phyloP scores from a whole-genome alignment of 164 flowering plant species.

The Santalum album region DNA sequence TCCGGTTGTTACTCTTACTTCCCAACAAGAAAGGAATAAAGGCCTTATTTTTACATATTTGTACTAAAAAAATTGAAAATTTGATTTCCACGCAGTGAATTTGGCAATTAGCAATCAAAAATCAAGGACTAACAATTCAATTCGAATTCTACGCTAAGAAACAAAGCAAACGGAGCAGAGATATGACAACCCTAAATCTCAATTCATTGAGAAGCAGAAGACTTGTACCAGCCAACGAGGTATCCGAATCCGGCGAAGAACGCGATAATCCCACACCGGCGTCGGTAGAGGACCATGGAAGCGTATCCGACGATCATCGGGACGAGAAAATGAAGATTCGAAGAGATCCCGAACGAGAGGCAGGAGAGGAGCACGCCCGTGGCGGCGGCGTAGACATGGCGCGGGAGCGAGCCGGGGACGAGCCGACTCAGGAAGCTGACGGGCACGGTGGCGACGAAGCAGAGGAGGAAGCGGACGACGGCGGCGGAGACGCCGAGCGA shows the following conservation, averaged over 20 bases:
- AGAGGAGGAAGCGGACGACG: constrained; percentile 77
- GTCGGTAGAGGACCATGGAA: constrained; percentile 67
- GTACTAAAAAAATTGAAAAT: too few relatives aligned
- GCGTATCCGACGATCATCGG: constrained; percentile 76
- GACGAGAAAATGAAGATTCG: constrained; percentile 82
- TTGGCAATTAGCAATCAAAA: too few relatives aligned
- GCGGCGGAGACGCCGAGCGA: constrained; percentile 68
- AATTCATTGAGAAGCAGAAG: not conserved
- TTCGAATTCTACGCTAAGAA: too few relatives aligned
- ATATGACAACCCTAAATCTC: too few relatives aligned
- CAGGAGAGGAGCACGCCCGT: constrained; percentile 73
- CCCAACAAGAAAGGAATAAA: too few relatives aligned
- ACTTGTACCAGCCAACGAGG: constrained; percentile 77
- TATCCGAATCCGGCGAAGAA: constrained; percentile 80
- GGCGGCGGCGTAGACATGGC: constrained; percentile 57
- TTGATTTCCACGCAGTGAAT: too few relatives aligned
- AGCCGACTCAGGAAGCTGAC: constrained; percentile 60
- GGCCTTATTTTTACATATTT: too few relatives aligned
- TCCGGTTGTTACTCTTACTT: too few relatives aligned
- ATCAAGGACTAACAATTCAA: too few relatives aligned
- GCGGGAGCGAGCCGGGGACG: constrained; percentile 49
- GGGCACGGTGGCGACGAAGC: constrained; percentile 83
- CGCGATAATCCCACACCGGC: constrained; percentile 65
- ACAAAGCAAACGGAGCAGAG: too few relatives aligned
- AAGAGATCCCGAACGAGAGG: constrained; percentile 82